A percentile compares a stretch with the other conserved stretches of the same genome.
phyloP scores from a whole-genome alignment of 352 stramenopile genomes.

The Thalassiosira mediterranea region DNA sequence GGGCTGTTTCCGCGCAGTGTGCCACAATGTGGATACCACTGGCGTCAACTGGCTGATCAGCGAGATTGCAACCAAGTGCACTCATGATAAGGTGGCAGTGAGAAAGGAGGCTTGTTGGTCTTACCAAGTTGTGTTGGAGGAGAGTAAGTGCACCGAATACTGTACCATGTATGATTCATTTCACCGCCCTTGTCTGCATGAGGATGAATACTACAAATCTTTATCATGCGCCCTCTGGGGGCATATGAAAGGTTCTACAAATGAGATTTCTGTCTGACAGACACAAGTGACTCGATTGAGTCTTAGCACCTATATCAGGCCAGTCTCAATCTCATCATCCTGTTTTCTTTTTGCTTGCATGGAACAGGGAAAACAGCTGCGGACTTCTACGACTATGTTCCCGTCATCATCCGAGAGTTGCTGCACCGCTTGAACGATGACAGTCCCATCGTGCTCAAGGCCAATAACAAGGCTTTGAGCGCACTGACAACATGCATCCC shows the following conservation, averaged over 20 bases:
- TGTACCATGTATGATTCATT: constrained; percentile 15
- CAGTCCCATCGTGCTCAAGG: constrained; percentile 89
- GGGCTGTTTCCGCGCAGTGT: constrained; percentile 65
- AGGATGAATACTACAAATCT: constrained; percentile 37
- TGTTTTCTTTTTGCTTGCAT: constrained; percentile 20
- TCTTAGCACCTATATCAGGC: too few relatives aligned
- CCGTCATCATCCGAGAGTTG: constrained; percentile 95
- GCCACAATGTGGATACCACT: constrained; percentile 86
- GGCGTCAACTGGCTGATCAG: constrained; percentile 94
- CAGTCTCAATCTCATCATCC: constrained; percentile 5
- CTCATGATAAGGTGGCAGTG: constrained; percentile 88
- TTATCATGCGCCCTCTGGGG: constrained; percentile 40
- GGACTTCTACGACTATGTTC: constrained; percentile 92
- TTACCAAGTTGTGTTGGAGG: constrained; percentile 88
- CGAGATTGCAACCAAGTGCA: constrained; percentile 93
- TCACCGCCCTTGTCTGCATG: constrained; percentile 30
- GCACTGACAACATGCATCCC: constrained; percentile 90
- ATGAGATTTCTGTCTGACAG: constrained; percentile 65
- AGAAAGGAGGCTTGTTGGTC: constrained; percentile 91
- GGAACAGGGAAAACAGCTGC: constrained; percentile 75
- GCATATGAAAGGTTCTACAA: constrained; percentile 50
- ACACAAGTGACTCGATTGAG: constrained; percentile 40
- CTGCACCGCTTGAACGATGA: constrained; percentile 95
- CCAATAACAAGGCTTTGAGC: constrained; percentile 89
- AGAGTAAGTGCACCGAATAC: constrained; percentile 84